Evolutionary conservation across 2,329 filamentous ascomycete species (phyloP).

Genomic region (Fusarium algeriense): DNA sequence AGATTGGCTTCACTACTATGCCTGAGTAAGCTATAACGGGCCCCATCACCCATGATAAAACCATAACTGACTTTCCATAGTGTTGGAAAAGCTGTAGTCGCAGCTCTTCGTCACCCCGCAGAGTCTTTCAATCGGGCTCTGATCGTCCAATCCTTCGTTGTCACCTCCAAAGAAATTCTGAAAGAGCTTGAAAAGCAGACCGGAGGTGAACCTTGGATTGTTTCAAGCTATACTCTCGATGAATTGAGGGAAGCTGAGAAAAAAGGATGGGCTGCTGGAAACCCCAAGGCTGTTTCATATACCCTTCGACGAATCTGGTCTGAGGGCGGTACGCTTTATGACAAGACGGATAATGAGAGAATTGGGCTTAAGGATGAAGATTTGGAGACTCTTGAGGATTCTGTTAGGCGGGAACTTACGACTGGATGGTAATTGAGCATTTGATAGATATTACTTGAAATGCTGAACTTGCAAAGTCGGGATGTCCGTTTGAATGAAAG

Average conservation of each 20-base stretch:
- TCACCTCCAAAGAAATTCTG: slow-evolving; percentile 71
- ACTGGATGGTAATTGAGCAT: slow-evolving; percentile 22
- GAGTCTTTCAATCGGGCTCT: slow-evolving; percentile 67
- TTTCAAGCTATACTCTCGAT: slow-evolving; percentile 56
- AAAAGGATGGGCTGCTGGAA: slow-evolving; percentile 66
- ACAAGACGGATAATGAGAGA: slow-evolving; percentile 73
- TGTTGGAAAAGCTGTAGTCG: slow-evolving; percentile 75
- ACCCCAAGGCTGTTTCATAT: slow-evolving; percentile 64
- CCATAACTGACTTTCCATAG: slow-evolving; percentile 51
- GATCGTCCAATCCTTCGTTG: slow-evolving; percentile 78
- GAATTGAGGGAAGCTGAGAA: slow-evolving; percentile 68
- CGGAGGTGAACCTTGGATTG: slow-evolving; percentile 60
- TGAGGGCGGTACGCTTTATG: slow-evolving; percentile 78
- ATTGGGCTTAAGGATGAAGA: slow-evolving; percentile 64
- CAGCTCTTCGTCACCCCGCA: slow-evolving; percentile 69
- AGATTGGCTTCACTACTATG: slow-evolving; percentile 77
- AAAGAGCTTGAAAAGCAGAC: slow-evolving; percentile 77
- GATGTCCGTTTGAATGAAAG: neutral
- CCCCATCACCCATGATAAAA: neutral
- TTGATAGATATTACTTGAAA: accelerated
- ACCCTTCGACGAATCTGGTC: slow-evolving; percentile 80
- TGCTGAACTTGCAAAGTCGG: too few relatives aligned
- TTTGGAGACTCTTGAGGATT: slow-evolving; percentile 62
- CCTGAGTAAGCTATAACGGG: slow-evolving; percentile 66
- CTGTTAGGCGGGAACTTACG: slow-evolving; percentile 36